Evolutionary conservation across 2,329 filamentous ascomycete genomes (phyloP).

Genomic region (Daldinia eschscholtzii): DNA sequence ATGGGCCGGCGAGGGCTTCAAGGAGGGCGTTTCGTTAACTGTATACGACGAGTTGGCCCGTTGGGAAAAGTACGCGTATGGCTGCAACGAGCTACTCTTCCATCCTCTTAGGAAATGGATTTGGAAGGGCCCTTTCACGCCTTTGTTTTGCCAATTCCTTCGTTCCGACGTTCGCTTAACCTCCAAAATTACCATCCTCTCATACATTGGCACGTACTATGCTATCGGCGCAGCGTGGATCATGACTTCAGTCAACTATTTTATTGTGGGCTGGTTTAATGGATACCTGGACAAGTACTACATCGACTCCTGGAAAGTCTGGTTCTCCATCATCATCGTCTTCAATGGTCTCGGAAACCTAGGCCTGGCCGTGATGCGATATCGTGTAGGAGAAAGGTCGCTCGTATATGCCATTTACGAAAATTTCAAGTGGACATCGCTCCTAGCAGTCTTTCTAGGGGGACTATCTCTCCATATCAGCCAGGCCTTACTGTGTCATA

Average conservation of each 20-base stretch:
- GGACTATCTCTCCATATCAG: conserved; percentile 85
- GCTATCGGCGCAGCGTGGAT: conserved; percentile 76
- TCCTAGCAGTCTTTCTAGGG: conserved; percentile 84
- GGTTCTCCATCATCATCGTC: conserved; percentile 83
- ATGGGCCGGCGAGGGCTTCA: conserved; percentile 77
- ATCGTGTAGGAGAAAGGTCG: conserved; percentile 74
- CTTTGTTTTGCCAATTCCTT: conserved; percentile 72
- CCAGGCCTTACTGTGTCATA: conserved; percentile 82
- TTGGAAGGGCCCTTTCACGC: conserved; percentile 72
- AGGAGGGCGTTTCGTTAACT: conserved; percentile 79
- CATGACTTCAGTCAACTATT: conserved; percentile 77
- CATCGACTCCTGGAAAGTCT: conserved; percentile 78
- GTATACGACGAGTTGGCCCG: conserved; percentile 79
- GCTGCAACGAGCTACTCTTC: conserved; percentile 78
- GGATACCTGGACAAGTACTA: conserved; percentile 76
- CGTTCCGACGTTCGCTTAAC: conserved; percentile 71
- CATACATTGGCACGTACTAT: conserved; percentile 71
- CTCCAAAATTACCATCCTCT: conserved; percentile 78
- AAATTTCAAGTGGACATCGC: conserved; percentile 80
- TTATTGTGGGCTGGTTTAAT: conserved; percentile 78
- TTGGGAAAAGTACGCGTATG: conserved; percentile 81
- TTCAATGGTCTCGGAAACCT: conserved; percentile 82
- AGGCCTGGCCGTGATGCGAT: conserved; percentile 78
- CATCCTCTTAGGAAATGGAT: conserved; percentile 74
- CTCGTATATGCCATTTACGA: conserved; percentile 70